phyloP scores from a whole-genome alignment of 345 rosid genomes.

The Salix caprea region DNA sequence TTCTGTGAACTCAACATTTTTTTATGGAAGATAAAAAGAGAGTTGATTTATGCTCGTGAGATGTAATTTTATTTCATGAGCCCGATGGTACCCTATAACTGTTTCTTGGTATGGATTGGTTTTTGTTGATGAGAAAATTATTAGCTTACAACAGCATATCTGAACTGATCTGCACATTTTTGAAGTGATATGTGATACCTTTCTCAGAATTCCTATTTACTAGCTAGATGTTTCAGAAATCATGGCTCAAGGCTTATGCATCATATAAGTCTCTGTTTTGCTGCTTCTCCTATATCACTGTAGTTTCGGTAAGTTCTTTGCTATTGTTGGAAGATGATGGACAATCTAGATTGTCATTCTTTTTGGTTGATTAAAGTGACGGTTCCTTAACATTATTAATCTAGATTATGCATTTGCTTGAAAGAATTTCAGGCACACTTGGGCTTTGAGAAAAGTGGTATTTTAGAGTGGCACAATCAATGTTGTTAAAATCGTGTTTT shows the following conservation, averaged over 20 bases:
- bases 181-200: neutral
- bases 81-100: neutral
- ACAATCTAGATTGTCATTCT: neutral
- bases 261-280: neutral
- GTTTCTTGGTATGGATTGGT: conserved; percentile 2
- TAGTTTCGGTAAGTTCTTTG: neutral
- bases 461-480: neutral
- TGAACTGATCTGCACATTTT: conserved; percentile 2
- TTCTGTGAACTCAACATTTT: conserved; percentile 17
- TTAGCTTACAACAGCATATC: neutral
- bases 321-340: neutral
- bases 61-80: conserved; percentile 12
- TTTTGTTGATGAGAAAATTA: neutral
- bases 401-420: neutral
- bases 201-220: neutral
- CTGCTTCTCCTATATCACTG: neutral
- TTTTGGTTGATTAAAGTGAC: neutral
- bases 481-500: no score
- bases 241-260: neutral
- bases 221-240: conserved; percentile 4
- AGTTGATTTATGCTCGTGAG: conserved; percentile 15
- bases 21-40: conserved; percentile 14
- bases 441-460: neutral
- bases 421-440: neutral
- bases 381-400: neutral